Percentiles rank a stretch among this genome's conserved stretches.
Conservation (phyloP, 257 asterid species). For the Solanum neorickii region DNA sequence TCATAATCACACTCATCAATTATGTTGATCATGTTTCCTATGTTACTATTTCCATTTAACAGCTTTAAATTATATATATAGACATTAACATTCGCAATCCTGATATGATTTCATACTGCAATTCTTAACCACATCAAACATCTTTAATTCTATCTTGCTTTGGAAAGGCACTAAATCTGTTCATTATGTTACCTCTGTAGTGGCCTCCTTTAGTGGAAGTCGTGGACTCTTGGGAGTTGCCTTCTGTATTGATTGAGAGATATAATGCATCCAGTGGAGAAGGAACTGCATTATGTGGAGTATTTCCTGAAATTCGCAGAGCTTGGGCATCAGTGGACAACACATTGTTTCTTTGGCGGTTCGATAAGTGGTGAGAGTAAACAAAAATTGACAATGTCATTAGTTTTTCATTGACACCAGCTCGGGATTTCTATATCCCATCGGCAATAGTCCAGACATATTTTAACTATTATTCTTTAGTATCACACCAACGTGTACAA, state of each 20-base stretch:
- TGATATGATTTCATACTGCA: not conserved
- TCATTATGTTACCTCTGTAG: constrained; percentile 32
- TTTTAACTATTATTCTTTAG: not conserved
- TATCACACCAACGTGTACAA: not conserved
- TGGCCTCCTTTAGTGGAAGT: constrained; percentile 96
- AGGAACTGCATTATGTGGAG: constrained; percentile 95
- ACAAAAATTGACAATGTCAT: not conserved
- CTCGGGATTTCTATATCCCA: not conserved
- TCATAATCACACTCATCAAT: not conserved
- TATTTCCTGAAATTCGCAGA: constrained; percentile 87
- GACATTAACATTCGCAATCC: not conserved
- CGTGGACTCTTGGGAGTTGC: constrained; percentile 92
- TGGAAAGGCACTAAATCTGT: not conserved
- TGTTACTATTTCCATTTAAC: not conserved
- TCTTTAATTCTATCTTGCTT: not conserved
- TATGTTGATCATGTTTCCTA: not conserved
- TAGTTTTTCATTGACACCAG: not conserved
- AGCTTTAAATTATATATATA: not conserved
- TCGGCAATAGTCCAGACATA: not conserved
- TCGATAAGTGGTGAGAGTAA: constrained; percentile 74
- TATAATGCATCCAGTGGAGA: constrained; percentile 93
- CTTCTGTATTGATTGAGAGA: constrained; percentile 76
- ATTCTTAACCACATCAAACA: not conserved
- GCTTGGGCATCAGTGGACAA: constrained; percentile 99
- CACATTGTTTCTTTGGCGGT: constrained; percentile 87